phyloP scores from a whole-genome alignment of 2,329 filamentous ascomycete genomes.

The Cladophialophora carrionii region DNA sequence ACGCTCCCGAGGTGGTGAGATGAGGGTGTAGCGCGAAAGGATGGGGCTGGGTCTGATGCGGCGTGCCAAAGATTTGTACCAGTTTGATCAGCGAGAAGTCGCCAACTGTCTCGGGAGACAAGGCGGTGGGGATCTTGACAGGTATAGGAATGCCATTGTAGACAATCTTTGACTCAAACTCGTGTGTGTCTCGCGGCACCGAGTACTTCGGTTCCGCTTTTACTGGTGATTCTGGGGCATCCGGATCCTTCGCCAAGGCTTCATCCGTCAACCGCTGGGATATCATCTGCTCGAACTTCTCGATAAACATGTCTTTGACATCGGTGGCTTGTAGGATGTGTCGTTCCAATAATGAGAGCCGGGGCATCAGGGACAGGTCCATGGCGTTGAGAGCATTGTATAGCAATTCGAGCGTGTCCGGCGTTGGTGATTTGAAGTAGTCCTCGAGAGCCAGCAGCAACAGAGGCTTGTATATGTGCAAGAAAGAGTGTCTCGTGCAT shows the following conservation, averaged over 20 bases:
- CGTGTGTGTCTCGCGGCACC: slow-evolving; percentile 90
- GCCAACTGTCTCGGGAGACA: slow-evolving; percentile 93
- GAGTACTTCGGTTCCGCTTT: slow-evolving; percentile 69
- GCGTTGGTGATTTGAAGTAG: slow-evolving; percentile 89
- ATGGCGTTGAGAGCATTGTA: slow-evolving; percentile 95
- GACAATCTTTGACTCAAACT: slow-evolving; percentile 92
- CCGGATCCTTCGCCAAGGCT: slow-evolving; percentile 43
- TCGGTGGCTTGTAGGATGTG: slow-evolving; percentile 87
- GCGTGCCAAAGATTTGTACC: slow-evolving; percentile 87
- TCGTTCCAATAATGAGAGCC: slow-evolving; percentile 78
- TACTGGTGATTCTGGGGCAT: slow-evolving; percentile 52
- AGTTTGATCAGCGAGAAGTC: slow-evolving; percentile 98
- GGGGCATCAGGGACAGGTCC: slow-evolving; percentile 93
- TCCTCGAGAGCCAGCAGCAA: slow-evolving; percentile 89
- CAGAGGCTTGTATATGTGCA: slow-evolving; percentile 99
- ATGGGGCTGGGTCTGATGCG: slow-evolving; percentile 80
- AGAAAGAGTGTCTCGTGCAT: slow-evolving; percentile 93
- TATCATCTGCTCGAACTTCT: slow-evolving; percentile 96
- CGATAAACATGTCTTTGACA: slow-evolving; percentile 93
- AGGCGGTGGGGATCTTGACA: slow-evolving; percentile 90
- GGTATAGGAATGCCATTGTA: slow-evolving; percentile 97
- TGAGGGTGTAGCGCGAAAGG: slow-evolving; percentile 87
- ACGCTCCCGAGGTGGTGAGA: slow-evolving; percentile 85
- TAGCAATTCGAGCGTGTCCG: slow-evolving; percentile 82
- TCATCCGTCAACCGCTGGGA: slow-evolving; percentile 76